These are phyloP conservation scores for Phytophthora hybrid DNA, from an alignment of 352 stramenopile genomes.

Conservation along the genomic window DNA sequence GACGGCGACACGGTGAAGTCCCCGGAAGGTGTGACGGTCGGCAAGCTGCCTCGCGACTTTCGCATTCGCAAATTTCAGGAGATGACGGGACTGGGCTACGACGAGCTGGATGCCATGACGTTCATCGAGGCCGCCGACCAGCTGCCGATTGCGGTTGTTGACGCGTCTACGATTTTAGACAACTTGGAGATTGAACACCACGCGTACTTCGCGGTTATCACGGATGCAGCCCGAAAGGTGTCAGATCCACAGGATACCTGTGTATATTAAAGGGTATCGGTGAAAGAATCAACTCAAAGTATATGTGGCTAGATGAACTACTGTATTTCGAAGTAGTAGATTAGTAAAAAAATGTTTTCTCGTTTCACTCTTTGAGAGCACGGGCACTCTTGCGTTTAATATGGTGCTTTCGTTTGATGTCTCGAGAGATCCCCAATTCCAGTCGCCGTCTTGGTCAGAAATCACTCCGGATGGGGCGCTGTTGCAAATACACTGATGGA, in stretches of 20 bases:
- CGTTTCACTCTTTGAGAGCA: too few relatives aligned
- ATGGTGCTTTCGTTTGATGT: too few relatives aligned
- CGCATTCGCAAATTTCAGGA: conserved; percentile 71
- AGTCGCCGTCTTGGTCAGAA: too few relatives aligned
- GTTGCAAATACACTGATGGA: too few relatives aligned
- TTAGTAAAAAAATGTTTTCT: too few relatives aligned
- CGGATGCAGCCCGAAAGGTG: conserved; percentile 21
- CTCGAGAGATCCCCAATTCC: too few relatives aligned
- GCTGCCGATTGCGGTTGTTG: conserved; percentile 36
- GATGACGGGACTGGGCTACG: conserved; percentile 51
- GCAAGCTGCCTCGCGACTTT: conserved; percentile 56
- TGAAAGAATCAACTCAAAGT: too few relatives aligned
- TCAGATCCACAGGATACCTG: conserved; percentile 32
- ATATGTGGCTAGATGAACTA: too few relatives aligned
- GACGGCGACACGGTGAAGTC: conserved; percentile 40
- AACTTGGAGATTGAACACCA: conserved; percentile 20
- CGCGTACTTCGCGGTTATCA: conserved; percentile 20
- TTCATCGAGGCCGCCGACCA: conserved; percentile 54
- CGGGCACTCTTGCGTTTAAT: too few relatives aligned
- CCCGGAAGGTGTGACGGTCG: conserved; percentile 45
- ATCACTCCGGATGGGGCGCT: too few relatives aligned
- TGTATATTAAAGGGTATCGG: background rate
- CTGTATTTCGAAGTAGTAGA: too few relatives aligned
- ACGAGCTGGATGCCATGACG: conserved; percentile 51
- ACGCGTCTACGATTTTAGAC: conserved; percentile 40